A percentile compares a stretch with the other conserved stretches of the same genome.
These are phyloP conservation scores for Chloris gayana DNA, from an alignment of 176 grass and related monocot genomes.

Conservation along the genomic window DNA sequence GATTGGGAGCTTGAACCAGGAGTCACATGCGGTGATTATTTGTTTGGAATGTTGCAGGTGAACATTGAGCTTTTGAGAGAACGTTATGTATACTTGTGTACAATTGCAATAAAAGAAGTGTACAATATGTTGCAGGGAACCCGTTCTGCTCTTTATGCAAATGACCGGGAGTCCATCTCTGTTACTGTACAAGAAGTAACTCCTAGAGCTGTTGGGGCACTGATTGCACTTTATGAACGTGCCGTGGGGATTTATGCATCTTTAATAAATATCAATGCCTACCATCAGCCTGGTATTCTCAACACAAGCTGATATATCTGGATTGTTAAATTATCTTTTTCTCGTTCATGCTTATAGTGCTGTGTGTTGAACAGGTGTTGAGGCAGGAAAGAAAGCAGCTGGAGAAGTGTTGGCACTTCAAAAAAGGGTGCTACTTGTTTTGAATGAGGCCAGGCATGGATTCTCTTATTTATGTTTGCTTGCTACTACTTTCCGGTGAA, in stretches of 20 bases:
- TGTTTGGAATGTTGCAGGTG: slow-evolving; percentile 99
- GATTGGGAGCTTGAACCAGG: slow-evolving; percentile 99
- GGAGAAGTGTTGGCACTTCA: slow-evolving; percentile 98
- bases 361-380: slow-evolving; percentile 69
- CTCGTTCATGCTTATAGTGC: slow-evolving; percentile 20
- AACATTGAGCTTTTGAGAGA: slow-evolving; percentile 25
- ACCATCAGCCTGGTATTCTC: slow-evolving; percentile 88
- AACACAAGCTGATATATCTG: slow-evolving; percentile 4
- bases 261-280: slow-evolving; percentile 97
- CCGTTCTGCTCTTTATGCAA: slow-evolving; percentile 95
- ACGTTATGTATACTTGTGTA: slow-evolving; percentile 12
- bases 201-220: slow-evolving; percentile 86
- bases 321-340: slow-evolving; percentile 4
- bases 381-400: slow-evolving; percentile 98
- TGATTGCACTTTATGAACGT: slow-evolving; percentile 95
- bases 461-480: slow-evolving; percentile 29
- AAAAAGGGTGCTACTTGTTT: slow-evolving; percentile 81
- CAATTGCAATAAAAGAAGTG: background rate
- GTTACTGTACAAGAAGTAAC: slow-evolving; percentile 95
- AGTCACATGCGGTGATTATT: slow-evolving; percentile 98
- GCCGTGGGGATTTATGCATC: slow-evolving; percentile 96
- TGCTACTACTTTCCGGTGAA: slow-evolving; percentile 10
- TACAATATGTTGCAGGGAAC: slow-evolving; percentile 69
- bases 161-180: slow-evolving; percentile 90
- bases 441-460: slow-evolving; percentile 89